phyloP scores from a whole-genome alignment of 2,329 filamentous ascomycete genomes.

The Emmonsiellopsis sp. region DNA sequence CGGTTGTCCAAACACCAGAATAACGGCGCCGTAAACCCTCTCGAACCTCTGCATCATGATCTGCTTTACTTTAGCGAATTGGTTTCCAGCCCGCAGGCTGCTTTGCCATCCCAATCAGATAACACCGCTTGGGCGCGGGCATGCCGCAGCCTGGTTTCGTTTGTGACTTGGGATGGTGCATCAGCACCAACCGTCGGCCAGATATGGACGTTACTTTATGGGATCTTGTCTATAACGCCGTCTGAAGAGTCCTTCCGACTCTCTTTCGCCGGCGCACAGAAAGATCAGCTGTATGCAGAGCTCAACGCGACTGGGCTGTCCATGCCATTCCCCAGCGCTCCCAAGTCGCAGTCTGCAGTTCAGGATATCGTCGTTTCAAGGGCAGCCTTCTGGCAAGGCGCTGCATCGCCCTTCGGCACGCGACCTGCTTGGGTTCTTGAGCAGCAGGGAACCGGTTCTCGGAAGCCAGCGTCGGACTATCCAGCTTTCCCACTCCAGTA shows the following conservation, averaged over 20 bases:
- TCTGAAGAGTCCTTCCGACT: conserved; percentile 27
- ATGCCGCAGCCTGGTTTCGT: conserved; percentile 21
- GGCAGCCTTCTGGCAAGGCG: conserved; percentile 60
- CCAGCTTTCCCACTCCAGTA: conserved; percentile 23
- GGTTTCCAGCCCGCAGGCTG: conserved; percentile 11
- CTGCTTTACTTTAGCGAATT: conserved; percentile 23
- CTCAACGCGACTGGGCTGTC: conserved; percentile 32
- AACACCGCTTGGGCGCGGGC: conserved; percentile 32
- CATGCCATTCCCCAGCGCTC: conserved; percentile 31
- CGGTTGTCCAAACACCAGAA: conserved; percentile 12
- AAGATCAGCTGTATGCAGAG: conserved; percentile 19
- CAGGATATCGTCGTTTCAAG: conserved; percentile 42
- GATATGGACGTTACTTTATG: conserved; percentile 32
- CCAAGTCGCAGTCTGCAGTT: conserved; percentile 19
- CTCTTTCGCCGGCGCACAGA: conserved; percentile 20
- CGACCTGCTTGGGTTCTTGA: conserved; percentile 53
- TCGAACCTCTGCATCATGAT: conserved; percentile 20
- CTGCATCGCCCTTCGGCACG: conserved; percentile 56
- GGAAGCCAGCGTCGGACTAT: conserved; percentile 17
- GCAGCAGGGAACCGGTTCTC: conserved; percentile 21
- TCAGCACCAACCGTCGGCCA: conserved; percentile 24
- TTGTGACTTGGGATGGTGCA: conserved; percentile 23
- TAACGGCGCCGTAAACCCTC: conserved; percentile 11
- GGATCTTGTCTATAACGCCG: conserved; percentile 23
- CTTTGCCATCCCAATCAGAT: conserved; percentile 18